phyloP scores from a whole-genome alignment of 2,329 filamentous ascomycete species.

The Fusarium succisae region DNA sequence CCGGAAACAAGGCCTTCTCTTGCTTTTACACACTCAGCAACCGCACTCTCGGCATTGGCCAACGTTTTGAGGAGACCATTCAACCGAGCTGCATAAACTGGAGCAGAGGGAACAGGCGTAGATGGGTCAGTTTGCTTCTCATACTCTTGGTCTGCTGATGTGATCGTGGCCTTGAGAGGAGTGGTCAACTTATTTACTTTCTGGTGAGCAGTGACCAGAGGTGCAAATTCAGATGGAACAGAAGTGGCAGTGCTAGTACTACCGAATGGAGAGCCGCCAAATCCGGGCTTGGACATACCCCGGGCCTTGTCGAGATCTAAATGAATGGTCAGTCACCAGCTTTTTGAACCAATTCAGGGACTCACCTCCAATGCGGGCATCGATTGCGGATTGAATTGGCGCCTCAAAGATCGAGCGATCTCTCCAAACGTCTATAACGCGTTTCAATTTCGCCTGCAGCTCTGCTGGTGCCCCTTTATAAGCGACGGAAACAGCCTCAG shows the following conservation, averaged over 20 bases:
- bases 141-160: slow-evolving; percentile 82
- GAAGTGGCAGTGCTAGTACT: slow-evolving; percentile 65
- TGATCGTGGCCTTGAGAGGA: slow-evolving; percentile 72
- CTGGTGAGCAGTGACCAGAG: slow-evolving; percentile 78
- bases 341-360: neutral
- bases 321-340: slow-evolving; percentile 20
- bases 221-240: slow-evolving; percentile 79
- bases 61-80: slow-evolving; percentile 90
- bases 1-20: slow-evolving; percentile 80
- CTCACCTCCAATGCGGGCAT: slow-evolving; percentile 79
- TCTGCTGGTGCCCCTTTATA: slow-evolving; percentile 91
- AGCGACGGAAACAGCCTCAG: slow-evolving; percentile 87
- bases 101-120: slow-evolving; percentile 76
- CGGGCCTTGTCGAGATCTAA: slow-evolving; percentile 71
- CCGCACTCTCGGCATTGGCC: slow-evolving; percentile 86
- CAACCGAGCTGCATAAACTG: slow-evolving; percentile 90
- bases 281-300: slow-evolving; percentile 60
- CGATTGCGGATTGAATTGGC: slow-evolving; percentile 82
- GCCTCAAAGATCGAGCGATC: slow-evolving; percentile 84
- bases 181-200: slow-evolving; percentile 77
- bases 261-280: slow-evolving; percentile 68
- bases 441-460: slow-evolving; percentile 84
- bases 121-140: slow-evolving; percentile 81
- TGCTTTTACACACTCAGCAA: slow-evolving; percentile 89
- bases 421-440: slow-evolving; percentile 95